Conservation (phyloP, 1,139 yeast genomes). For the Debaryomyces subglobosus region DNA sequence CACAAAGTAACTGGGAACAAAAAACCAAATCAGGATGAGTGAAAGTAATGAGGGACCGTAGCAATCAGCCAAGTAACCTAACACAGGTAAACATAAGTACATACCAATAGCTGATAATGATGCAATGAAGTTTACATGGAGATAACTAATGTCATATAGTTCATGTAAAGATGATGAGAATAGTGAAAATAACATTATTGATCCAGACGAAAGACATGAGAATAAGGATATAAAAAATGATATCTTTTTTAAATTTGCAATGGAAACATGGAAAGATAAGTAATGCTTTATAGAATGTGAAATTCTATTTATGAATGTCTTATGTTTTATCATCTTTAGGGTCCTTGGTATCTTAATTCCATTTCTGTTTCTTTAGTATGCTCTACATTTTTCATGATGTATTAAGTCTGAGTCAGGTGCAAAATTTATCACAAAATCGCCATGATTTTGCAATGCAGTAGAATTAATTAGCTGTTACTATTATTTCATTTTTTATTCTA, state of each 20-base stretch:
- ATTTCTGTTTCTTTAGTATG: not conserved
- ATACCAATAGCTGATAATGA: slow-evolving; percentile 78
- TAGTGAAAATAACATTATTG: slow-evolving; percentile 77
- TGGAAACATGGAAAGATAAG: slow-evolving; percentile 28
- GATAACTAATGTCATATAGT: slow-evolving; percentile 60
- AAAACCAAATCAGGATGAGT: slow-evolving; percentile 60
- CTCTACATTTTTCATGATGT: not conserved
- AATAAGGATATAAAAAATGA: slow-evolving; percentile 45
- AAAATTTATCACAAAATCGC: not conserved
- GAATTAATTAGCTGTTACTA: not conserved
- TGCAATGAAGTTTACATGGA: slow-evolving; percentile 77
- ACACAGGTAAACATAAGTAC: slow-evolving; percentile 79
- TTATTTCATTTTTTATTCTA: slow-evolving; percentile 1
- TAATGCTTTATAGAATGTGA: slow-evolving; percentile 13
- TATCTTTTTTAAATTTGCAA: slow-evolving; percentile 29
- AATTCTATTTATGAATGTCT: slow-evolving; percentile 4
- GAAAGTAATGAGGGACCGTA: slow-evolving; percentile 83
- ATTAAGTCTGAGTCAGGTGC: slow-evolving; percentile 3
- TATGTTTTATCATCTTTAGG: not conserved
- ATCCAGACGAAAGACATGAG: slow-evolving; percentile 78
- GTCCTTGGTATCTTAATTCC: not conserved
- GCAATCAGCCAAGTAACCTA: slow-evolving; percentile 83
- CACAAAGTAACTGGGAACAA: slow-evolving; percentile 71
- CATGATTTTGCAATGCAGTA: not conserved
- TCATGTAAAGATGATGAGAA: slow-evolving; percentile 72